Conservation (phyloP, 2,329 filamentous ascomycete genomes). For the Apiospora kogelbergensis region DNA sequence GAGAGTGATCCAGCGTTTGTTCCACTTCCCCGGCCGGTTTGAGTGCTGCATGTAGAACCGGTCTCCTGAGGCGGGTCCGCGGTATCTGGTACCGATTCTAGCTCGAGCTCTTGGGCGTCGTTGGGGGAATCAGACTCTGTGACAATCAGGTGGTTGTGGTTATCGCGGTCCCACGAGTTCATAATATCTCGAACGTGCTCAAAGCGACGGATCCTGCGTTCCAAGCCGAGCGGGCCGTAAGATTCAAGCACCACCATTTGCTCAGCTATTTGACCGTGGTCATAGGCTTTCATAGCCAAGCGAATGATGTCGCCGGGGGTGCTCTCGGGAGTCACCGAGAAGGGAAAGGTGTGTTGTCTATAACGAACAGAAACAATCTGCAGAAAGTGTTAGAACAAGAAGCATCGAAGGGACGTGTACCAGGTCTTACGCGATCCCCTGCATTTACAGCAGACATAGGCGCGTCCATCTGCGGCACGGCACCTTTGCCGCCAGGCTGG, state of each 20-base stretch:
- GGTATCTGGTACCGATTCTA: slow-evolving; percentile 59
- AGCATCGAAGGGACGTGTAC: slow-evolving; percentile 12
- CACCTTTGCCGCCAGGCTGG: slow-evolving; percentile 45
- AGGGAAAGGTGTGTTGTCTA: slow-evolving; percentile 64
- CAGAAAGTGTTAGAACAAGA: slow-evolving; percentile 23
- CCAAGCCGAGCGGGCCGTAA: slow-evolving; percentile 73
- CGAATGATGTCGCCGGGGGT: slow-evolving; percentile 72
- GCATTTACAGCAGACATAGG: slow-evolving; percentile 80
- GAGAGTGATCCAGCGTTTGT: slow-evolving; percentile 77
- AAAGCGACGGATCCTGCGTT: slow-evolving; percentile 80
- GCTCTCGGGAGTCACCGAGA: slow-evolving; percentile 75
- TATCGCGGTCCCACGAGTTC: slow-evolving; percentile 88
- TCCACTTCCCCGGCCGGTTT: slow-evolving; percentile 82
- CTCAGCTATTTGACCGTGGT: background rate
- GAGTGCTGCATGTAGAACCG: slow-evolving; percentile 78
- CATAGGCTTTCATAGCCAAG: slow-evolving; percentile 49
- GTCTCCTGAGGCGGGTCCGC: slow-evolving; percentile 61
- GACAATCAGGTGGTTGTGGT: slow-evolving; percentile 72
- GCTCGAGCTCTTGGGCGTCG: slow-evolving; percentile 62
- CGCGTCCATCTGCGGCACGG: slow-evolving; percentile 63
- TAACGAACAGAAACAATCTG: slow-evolving; percentile 73
- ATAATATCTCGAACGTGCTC: slow-evolving; percentile 84
- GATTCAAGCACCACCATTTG: slow-evolving; percentile 70
- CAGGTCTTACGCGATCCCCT: slow-evolving; percentile 65
- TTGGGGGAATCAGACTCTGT: slow-evolving; percentile 56